Percentiles rank a stretch among this genome's conserved stretches.
Conservation (phyloP, 805 yeast species). For the Cyberlindnera amylophila region DNA sequence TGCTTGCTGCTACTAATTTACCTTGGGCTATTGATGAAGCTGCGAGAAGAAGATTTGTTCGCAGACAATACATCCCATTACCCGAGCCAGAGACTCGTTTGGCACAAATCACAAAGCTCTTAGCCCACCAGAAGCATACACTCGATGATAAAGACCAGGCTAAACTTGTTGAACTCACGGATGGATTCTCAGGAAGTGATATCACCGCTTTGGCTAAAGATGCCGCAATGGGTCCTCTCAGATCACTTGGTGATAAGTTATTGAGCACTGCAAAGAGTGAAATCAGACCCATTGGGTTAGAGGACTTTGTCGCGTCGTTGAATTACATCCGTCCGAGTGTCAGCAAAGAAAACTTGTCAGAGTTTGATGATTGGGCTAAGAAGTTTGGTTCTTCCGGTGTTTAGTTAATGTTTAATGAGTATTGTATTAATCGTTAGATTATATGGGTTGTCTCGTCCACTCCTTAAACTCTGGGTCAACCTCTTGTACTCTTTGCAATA, state of each 20-base stretch:
- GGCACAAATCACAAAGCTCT: slow-evolving; percentile 65
- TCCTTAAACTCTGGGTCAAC: slow-evolving; percentile 10
- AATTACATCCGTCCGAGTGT: slow-evolving; percentile 86
- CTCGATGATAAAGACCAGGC: slow-evolving; percentile 61
- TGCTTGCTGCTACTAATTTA: slow-evolving; percentile 89
- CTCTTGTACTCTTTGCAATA: slow-evolving; percentile 5
- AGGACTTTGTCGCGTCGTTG: slow-evolving; percentile 77
- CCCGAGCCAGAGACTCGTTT: slow-evolving; percentile 84
- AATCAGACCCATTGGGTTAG: slow-evolving; percentile 69
- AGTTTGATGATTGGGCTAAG: slow-evolving; percentile 86
- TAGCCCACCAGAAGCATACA: slow-evolving; percentile 65
- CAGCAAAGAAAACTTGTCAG: slow-evolving; percentile 68
- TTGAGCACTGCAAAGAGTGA: slow-evolving; percentile 66
- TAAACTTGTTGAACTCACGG: slow-evolving; percentile 59
- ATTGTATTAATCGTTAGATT: no score
- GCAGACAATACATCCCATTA: slow-evolving; percentile 89
- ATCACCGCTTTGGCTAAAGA: slow-evolving; percentile 94
- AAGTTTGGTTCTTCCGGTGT: slow-evolving; percentile 90
- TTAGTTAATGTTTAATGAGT: no score
- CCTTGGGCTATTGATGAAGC: slow-evolving; percentile 99
- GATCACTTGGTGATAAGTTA: slow-evolving; percentile 84
- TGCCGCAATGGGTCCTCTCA: slow-evolving; percentile 96
- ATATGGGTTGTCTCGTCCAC: slow-evolving; percentile 20
- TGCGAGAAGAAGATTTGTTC: slow-evolving; percentile 88
- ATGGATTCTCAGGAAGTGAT: slow-evolving; percentile 92